Percentiles rank a stretch among this genome's conserved stretches.
These are phyloP conservation scores for Cantharellus cinnabarinus DNA, from an alignment of 768 basidiomycete genomes.

Conservation along the genomic window DNA sequence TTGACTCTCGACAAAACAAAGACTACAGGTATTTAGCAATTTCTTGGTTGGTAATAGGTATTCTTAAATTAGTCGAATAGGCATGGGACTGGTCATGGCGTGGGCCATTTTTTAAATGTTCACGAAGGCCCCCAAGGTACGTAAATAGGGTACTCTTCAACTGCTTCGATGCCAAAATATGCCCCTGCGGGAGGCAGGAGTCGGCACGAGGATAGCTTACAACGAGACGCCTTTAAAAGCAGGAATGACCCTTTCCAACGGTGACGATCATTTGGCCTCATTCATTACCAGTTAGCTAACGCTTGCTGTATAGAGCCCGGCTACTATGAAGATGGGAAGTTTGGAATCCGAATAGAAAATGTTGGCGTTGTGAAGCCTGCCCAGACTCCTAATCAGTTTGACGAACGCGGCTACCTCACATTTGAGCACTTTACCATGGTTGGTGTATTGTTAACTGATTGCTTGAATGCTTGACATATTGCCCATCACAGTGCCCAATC, in stretches of 20 bases:
- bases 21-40: too few relatives aligned
- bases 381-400: conserved; percentile 58
- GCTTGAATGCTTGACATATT: not conserved
- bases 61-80: conserved; percentile 17
- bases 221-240: conserved; percentile 53
- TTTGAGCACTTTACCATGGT: conserved; percentile 85
- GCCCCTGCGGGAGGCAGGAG: not conserved
- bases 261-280: conserved; percentile 13
- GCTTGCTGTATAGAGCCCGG: conserved; percentile 43
- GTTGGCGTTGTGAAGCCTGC: conserved; percentile 57
- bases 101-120: conserved; percentile 86
- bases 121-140: conserved; percentile 59
- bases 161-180: not conserved
- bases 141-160: not conserved
- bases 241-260: conserved; percentile 83
- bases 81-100: conserved; percentile 88
- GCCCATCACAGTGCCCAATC: conserved; percentile 44
- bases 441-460: conserved; percentile 11
- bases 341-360: conserved; percentile 86
- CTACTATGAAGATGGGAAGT: conserved; percentile 77
- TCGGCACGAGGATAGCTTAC: conserved; percentile 24
- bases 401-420: conserved; percentile 60
- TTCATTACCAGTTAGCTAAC: not conserved
- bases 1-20: too few relatives aligned
- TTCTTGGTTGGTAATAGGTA: not conserved